These are phyloP conservation scores for Monilinia polystroma DNA, from an alignment of 2,329 filamentous ascomycete species.

Conservation along the genomic window DNA sequence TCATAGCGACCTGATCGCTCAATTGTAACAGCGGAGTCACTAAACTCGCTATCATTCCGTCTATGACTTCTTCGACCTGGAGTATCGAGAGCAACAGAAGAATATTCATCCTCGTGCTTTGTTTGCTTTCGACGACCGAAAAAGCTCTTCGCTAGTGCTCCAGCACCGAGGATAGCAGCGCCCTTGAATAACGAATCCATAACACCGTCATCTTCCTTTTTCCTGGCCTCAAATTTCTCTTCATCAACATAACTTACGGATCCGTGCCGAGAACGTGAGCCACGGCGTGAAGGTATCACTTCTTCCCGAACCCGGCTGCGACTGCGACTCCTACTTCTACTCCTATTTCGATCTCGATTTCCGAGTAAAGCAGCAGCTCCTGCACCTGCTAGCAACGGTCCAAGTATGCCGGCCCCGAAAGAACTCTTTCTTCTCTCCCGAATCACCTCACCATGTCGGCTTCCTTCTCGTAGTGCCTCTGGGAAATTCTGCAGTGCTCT, in stretches of 20 bases:
- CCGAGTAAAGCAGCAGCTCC: conserved; percentile 55
- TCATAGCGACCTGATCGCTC: conserved; percentile 32
- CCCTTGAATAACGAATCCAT: conserved; percentile 60
- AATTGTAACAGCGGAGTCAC: conserved; percentile 44
- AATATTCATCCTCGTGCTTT: conserved; percentile 56
- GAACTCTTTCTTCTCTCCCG: conserved; percentile 47
- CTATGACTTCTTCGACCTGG: conserved; percentile 50
- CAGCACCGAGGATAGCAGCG: conserved; percentile 62
- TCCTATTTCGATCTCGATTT: conserved; percentile 33
- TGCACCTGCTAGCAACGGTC: conserved; percentile 56
- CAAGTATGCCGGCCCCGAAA: conserved; percentile 48
- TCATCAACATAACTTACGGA: conserved; percentile 57
- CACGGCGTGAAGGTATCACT: conserved; percentile 52
- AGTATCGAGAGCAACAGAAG: conserved; percentile 61
- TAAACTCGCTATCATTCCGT: conserved; percentile 45
- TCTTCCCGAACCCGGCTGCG: conserved; percentile 42
- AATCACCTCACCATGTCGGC: conserved; percentile 47
- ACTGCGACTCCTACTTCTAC: conserved; percentile 27
- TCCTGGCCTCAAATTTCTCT: conserved; percentile 56
- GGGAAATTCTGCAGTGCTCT: conserved; percentile 53
- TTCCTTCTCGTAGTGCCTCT: conserved; percentile 41
- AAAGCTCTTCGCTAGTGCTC: conserved; percentile 59
- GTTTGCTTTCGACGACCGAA: conserved; percentile 53
- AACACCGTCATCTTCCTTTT: conserved; percentile 53
- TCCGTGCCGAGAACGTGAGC: conserved; percentile 44